Percentiles rank a stretch among this genome's conserved stretches.
Conservation (phyloP, 495 filamentous ascomycete genomes). For the Friedmanniomyces endolithicus region DNA sequence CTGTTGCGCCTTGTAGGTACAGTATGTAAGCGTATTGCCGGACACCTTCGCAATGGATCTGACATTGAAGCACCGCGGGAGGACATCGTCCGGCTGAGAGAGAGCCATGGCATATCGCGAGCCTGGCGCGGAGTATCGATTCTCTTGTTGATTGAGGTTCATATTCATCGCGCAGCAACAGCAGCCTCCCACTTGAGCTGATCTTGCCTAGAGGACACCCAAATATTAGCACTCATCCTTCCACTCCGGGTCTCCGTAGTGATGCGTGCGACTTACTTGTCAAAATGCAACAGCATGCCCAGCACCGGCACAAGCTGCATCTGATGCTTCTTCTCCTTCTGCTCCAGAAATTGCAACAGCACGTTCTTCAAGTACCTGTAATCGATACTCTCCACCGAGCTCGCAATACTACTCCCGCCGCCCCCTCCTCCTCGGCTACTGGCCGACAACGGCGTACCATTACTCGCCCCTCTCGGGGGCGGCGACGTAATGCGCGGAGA, state of each 20-base stretch:
- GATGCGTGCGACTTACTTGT: conserved; percentile 71
- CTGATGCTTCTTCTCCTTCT: conserved; percentile 82
- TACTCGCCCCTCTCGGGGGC: conserved; percentile 22
- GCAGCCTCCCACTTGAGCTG: conserved; percentile 82
- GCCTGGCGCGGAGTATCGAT: no score
- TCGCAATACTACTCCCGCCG: background rate
- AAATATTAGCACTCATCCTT: no score
- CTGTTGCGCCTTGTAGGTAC: no score
- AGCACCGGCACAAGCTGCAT: conserved; percentile 84
- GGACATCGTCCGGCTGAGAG: no score
- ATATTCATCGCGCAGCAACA: conserved; percentile 42
- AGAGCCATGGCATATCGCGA: no score
- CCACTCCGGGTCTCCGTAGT: no score
- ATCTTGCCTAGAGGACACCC: conserved; percentile 33
- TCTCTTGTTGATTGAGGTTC: no score
- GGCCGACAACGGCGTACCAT: background rate
- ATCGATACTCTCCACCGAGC: conserved; percentile 40
- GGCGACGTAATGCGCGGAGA: conserved; percentile 34
- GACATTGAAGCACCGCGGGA: no score
- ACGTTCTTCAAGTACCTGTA: conserved; percentile 92
- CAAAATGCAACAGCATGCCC: conserved; percentile 82
- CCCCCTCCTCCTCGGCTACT: background rate
- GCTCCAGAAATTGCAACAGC: conserved; percentile 84
- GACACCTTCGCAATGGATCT: no score
- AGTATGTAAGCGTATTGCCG: no score